Conservation (phyloP, 805 yeast genomes). For the Suhomyces sp. region DNA sequence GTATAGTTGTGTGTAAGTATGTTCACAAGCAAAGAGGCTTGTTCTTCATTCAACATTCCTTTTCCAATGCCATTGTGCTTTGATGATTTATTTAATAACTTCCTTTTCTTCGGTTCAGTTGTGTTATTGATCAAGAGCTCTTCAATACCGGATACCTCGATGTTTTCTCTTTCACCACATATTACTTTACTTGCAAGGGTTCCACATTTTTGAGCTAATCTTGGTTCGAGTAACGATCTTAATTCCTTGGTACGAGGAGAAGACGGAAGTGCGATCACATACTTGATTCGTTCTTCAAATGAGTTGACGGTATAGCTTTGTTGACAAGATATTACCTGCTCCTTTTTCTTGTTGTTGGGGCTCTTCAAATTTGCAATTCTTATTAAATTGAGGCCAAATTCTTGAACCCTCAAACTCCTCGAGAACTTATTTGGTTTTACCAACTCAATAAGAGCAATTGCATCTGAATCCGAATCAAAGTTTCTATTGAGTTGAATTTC, state of each 20-base stretch:
- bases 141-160: too few relatives aligned
- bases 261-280: slow-evolving; percentile 7
- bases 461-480: slow-evolving; percentile 2
- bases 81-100: too few relatives aligned
- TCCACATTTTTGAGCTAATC: too few relatives aligned
- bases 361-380: slow-evolving; percentile 11
- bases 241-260: too few relatives aligned
- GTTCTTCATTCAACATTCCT: too few relatives aligned
- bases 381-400: slow-evolving; percentile 22
- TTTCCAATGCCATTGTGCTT: too few relatives aligned
- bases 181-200: too few relatives aligned
- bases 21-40: too few relatives aligned
- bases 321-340: slow-evolving; percentile 1
- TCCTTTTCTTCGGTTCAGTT: too few relatives aligned
- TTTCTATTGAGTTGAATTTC: slow-evolving; percentile 2
- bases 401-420: slow-evolving; percentile 16
- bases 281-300: slow-evolving; percentile 10
- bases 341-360: slow-evolving; percentile 1
- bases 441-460: slow-evolving; percentile 22
- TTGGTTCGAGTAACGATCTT: too few relatives aligned
- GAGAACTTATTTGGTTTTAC: slow-evolving; percentile 27
- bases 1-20: slow-evolving; percentile 7
- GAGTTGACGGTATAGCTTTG: slow-evolving; percentile 5
- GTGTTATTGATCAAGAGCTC: too few relatives aligned
- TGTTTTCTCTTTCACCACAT: too few relatives aligned